Evolutionary conservation across 495 filamentous ascomycete genomes (phyloP).

Genomic region (Lentithecium fluviatile): DNA sequence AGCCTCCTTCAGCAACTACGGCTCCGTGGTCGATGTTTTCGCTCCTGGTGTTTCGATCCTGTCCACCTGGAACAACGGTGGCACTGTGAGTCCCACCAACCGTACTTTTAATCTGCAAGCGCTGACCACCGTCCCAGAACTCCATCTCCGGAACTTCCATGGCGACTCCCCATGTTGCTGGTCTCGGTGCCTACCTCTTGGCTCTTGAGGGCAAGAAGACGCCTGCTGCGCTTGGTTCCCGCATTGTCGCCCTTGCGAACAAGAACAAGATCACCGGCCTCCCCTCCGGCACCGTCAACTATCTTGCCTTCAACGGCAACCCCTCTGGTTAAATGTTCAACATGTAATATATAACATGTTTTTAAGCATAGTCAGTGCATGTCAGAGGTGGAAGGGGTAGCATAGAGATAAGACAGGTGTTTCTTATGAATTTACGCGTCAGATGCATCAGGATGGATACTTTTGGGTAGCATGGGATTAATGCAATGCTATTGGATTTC

Average conservation of each 20-base stretch:
- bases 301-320: slow-evolving; percentile 36
- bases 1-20: slow-evolving; percentile 45
- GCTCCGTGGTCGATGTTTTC: slow-evolving; percentile 42
- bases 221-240: slow-evolving; percentile 27
- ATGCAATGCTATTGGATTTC: too few species aligned
- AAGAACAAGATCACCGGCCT: slow-evolving; percentile 31
- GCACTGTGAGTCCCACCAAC: slow-evolving; percentile 10
- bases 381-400: neutral
- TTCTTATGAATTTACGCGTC: too few species aligned
- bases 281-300: slow-evolving; percentile 31
- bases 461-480: too few species aligned
- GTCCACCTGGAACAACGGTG: slow-evolving; percentile 37
- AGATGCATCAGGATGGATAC: too few species aligned
- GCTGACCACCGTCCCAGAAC: slow-evolving; percentile 33
- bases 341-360: neutral
- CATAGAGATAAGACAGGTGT: too few species aligned
- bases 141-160: slow-evolving; percentile 63
- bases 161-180: slow-evolving; percentile 62
- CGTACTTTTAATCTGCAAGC: neutral
- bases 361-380: neutral
- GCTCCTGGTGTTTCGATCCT: slow-evolving; percentile 44
- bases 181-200: slow-evolving; percentile 46
- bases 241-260: slow-evolving; percentile 23
- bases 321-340: slow-evolving; percentile 8
- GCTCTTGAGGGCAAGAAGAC: slow-evolving; percentile 30